phyloP scores from a whole-genome alignment of 2,329 filamentous ascomycete species.

The Chaetomium olivaceum region DNA sequence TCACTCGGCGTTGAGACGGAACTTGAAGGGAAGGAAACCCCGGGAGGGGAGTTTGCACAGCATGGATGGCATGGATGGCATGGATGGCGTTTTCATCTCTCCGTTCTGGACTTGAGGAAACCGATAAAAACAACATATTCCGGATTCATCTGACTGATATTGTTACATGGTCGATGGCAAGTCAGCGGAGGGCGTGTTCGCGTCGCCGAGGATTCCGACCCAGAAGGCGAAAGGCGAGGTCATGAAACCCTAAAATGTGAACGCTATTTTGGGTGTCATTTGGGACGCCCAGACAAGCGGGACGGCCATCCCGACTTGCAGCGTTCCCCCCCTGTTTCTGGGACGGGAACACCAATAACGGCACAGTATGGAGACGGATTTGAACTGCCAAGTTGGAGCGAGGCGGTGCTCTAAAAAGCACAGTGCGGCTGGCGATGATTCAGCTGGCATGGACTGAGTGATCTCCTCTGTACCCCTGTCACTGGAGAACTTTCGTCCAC shows the following conservation, averaged over 20 bases:
- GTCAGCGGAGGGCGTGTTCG: background rate
- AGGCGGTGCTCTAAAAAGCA: background rate
- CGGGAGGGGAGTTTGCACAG: background rate
- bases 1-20: background rate
- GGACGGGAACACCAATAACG: no score
- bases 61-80: slow-evolving; percentile 17
- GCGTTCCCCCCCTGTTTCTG: no score
- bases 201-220: background rate
- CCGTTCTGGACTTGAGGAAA: background rate
- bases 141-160: background rate
- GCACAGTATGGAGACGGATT: background rate
- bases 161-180: background rate
- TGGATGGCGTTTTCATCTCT: slow-evolving; percentile 9
- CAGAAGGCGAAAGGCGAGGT: background rate
- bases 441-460: background rate
- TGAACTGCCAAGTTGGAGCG: background rate
- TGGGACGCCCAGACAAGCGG: no score
- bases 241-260: no score
- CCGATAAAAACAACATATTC: background rate
- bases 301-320: no score
- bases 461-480: background rate
- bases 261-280: no score
- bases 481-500: no score
- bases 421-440: background rate
- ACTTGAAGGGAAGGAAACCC: background rate